Evolutionary conservation across 2,329 filamentous ascomycete species (phyloP).

Genomic region (Cladosporium sp.): DNA sequence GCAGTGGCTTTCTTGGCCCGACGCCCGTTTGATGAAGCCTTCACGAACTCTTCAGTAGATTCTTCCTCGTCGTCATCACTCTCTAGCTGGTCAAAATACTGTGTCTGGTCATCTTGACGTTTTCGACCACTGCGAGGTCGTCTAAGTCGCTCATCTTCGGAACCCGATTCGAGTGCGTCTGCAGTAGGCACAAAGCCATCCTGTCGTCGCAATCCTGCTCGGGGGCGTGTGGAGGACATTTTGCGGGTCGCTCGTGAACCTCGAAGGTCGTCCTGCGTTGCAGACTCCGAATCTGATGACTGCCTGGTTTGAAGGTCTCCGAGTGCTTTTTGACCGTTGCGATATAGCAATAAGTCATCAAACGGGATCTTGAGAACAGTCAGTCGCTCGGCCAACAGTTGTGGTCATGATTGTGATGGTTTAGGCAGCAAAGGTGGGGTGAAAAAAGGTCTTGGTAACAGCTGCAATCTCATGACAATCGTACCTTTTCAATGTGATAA

Average conservation of each 20-base stretch:
- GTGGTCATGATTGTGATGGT: not conserved
- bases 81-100: conserved; percentile 22
- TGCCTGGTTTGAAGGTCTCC: conserved; percentile 20
- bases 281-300: conserved; percentile 32
- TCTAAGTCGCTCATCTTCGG: conserved; percentile 15
- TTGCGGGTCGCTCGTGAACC: conserved; percentile 7
- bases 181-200: conserved; percentile 27
- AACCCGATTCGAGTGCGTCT: conserved; percentile 22
- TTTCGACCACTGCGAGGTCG: conserved; percentile 17
- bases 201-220: not conserved
- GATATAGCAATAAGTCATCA: conserved; percentile 40
- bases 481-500: conserved; percentile 38
- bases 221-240: conserved; percentile 25
- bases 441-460: not conserved
- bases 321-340: conserved; percentile 46
- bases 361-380: conserved; percentile 39
- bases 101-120: conserved; percentile 21
- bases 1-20: not conserved
- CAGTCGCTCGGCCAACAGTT: not conserved
- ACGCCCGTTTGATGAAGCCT: not conserved
- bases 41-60: not conserved
- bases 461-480: conserved; percentile 20
- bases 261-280: conserved; percentile 18
- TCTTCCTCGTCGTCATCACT: conserved; percentile 14
- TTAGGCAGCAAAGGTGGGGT: not conserved